Base-by-base conservation (phyloP, 495 filamentous ascomycete genomes). In the Penicillium silybi region DNA sequence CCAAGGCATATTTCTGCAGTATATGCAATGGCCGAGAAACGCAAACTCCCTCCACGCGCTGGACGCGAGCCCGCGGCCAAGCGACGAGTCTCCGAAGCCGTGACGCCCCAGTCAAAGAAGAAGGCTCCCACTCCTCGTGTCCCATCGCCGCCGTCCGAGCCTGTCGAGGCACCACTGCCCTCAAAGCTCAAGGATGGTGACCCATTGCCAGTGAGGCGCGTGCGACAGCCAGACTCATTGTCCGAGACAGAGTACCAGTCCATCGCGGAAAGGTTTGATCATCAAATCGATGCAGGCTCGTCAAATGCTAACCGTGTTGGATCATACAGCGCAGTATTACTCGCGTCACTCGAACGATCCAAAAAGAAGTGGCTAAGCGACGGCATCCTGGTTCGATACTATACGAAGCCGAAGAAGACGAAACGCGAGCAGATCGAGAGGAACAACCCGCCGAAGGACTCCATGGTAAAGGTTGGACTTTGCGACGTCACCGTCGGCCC, bases 361-460 rank as follows among this genome's bases (percentile, higher is more conserved):
- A 89, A 89, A 48, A 81, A 86, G 57, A 87, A 84, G 81, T 97
- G 95, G 95, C 79, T 90, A 8, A 85, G 78, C 57, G 90, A 95
- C 56, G 86, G 88, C 16, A 85, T 96, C 32, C 88, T 99, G 53
- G 90, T 93, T 53, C 88, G 87, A 58, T 97, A 95, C 68, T 97
- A 92, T 86, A 86, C 86, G 10, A 96, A 97, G 59, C 90, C 91
- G 6, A 80, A 82, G 49, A 95, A 92, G 73, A 82, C 84, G 45
- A 90, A 88, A 70, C 84, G 88, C 22, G 78, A 81, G 45, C 79
- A 79, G 22, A 72, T 81, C 11, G 83, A 87, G 53, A 78, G 86
- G 48, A 83, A 88, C 42, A 95, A 95, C 56, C 92, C 91, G 1
- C 79, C 88, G 5, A 89, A 89, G 62, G 88, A 95, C 41, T 87